Base-by-base conservation (phyloP, 192 early-diverging fungal genomes). In the Allomyces macrogynus region DNA sequence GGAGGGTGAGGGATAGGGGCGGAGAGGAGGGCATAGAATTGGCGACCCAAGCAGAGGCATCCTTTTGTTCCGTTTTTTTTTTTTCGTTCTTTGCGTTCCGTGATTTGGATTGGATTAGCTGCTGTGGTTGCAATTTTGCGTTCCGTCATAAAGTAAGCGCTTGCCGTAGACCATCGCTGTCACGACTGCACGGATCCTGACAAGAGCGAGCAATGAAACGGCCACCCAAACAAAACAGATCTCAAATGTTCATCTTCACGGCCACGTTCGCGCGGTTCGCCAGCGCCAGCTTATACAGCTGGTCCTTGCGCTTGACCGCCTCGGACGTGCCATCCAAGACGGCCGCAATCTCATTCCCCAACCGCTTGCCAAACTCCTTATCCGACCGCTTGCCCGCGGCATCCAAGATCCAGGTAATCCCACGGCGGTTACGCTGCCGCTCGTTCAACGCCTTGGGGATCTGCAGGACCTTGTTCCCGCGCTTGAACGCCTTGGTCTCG, bases 351-450 rank as follows among this genome's bases (percentile, higher is more conserved):
- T 96, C 91, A 14, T 70, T 80, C 20, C 84, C 87, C 62, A 96
- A 71, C 8, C 89, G 73, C 66, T 85, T 78, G 64, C 81, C 80
- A 69, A 89, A 84, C 60, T 68, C 63, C 66, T 82, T 81, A 61
- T 87, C 83, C 8, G 75, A 78, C 20, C 86, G 74, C 63, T 77
- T 84, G 3, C 75, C 70, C 0, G 84, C 83, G 10, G 88, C 84
- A 24, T 91, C 87, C 63, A 89, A 61, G 23, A 94, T 85, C 93
- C 91, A 97, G 64, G 88, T 74, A 63, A 93, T 90, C 20, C 84
- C 93, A 20, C 79, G 80, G 62, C 81, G 76, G 57, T 80, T 74
- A 43, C 89, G 71, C 72, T 95, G 90, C 23, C 89, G 73, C 72
- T 87, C 77, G 68, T 78, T 86, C 63, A 95, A 74, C 4, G 94